Conservation (phyloP, 495 filamentous ascomycete species). For the Neurospora sublineolata region DNA sequence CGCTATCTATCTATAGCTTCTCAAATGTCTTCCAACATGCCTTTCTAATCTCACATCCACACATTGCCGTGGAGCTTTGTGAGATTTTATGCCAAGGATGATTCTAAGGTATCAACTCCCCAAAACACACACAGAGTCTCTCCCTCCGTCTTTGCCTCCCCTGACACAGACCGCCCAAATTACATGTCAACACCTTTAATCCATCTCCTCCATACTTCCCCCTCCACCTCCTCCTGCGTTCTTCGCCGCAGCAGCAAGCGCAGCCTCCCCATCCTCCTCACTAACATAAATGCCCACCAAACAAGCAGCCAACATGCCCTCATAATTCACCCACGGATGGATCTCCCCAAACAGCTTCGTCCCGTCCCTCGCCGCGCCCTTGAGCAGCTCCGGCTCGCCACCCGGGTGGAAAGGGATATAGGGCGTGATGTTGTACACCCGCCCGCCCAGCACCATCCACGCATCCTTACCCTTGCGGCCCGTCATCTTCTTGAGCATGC, state of each 20-base stretch:
- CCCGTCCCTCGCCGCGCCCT: conserved; percentile 67
- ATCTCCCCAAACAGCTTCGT: conserved; percentile 77
- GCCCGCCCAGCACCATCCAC: conserved; percentile 77
- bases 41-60: background rate
- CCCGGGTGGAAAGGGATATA: conserved; percentile 89
- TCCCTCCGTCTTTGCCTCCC: background rate
- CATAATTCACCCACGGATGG: conserved; percentile 97
- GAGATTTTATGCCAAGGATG: background rate
- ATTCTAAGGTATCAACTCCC: background rate
- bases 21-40: background rate
- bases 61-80: background rate
- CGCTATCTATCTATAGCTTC: background rate
- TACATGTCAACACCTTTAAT: conserved; percentile 28
- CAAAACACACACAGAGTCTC: background rate
- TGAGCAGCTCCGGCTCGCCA: conserved; percentile 73
- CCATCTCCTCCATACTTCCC: conserved; percentile 52
- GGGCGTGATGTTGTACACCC: conserved; percentile 86
- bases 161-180: background rate
- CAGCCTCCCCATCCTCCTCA: conserved; percentile 48
- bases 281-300: conserved; percentile 74
- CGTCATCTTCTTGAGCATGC: conserved; percentile 59
- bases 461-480: conserved; percentile 73
- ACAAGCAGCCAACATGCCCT: conserved; percentile 81
- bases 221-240: conserved; percentile 8
- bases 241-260: conserved; percentile 27